Conservation (phyloP, 106 monocot species). For the Triglochin maritima region DNA sequence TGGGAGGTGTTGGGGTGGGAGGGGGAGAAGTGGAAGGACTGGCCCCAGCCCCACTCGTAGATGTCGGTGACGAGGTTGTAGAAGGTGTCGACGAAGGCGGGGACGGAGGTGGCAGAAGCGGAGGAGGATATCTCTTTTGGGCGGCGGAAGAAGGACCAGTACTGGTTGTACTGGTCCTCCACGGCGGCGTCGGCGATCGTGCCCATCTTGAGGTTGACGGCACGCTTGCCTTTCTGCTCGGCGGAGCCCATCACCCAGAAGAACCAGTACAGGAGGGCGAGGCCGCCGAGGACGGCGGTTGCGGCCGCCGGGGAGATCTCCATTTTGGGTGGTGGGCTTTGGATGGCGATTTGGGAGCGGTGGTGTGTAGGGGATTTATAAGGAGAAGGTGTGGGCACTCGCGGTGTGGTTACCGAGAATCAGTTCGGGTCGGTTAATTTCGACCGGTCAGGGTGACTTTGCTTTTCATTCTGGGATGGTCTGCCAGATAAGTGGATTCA, state of each 20-base stretch:
- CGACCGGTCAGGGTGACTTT: no score
- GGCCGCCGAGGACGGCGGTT: conserved; percentile 5
- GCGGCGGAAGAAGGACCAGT: conserved; percentile 73
- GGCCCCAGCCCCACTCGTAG: conserved; percentile 83
- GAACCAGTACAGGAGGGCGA: conserved; percentile 56
- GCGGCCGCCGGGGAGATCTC: no score
- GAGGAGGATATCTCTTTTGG: conserved; percentile 42
- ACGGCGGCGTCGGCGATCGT: conserved; percentile 50
- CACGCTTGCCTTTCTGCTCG: conserved; percentile 74
- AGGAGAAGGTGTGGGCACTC: no score
- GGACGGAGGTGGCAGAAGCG: conserved; percentile 38
- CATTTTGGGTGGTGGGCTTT: no score
- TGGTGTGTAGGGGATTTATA: no score
- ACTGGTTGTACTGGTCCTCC: conserved; percentile 61
- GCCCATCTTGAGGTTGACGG: conserved; percentile 59
- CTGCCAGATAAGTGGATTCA: no score
- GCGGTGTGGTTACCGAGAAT: no score
- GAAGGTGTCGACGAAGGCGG: conserved; percentile 75
- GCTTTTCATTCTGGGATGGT: no score
- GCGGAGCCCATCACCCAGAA: conserved; percentile 74
- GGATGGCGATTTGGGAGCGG: no score
- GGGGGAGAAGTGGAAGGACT: conserved; percentile 77
- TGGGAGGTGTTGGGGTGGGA: conserved; percentile 37
- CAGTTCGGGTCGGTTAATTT: no score
- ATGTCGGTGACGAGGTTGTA: conserved; percentile 82